phyloP scores from a whole-genome alignment of 371 early-diverging fungal genomes.

The Rhizopus sp. region DNA sequence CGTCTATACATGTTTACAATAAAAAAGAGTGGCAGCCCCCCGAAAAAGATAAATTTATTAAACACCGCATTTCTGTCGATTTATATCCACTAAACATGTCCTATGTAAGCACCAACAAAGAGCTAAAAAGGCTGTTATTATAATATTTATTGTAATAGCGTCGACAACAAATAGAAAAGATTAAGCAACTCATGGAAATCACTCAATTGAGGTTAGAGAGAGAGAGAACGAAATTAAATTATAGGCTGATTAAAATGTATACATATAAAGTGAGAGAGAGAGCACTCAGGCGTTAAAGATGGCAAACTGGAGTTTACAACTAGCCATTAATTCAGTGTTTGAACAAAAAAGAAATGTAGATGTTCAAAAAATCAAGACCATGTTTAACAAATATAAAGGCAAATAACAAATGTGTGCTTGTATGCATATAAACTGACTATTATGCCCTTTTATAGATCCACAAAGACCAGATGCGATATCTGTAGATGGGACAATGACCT shows the following conservation, averaged over 20 bases:
- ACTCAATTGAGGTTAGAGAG: conserved; percentile 43
- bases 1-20: conserved; percentile 23
- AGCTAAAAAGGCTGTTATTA: too few relatives aligned
- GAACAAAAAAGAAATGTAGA: conserved; percentile 18
- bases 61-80: conserved; percentile 9
- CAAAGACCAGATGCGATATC: conserved; percentile 68
- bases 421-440: neutral
- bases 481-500: conserved; percentile 75
- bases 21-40: conserved; percentile 4
- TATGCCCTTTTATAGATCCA: conserved; percentile 38
- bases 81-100: too few relatives aligned
- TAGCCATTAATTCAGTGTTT: conserved; percentile 67
- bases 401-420: conserved; percentile 2
- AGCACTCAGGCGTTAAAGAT: conserved; percentile 57
- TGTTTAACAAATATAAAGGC: conserved; percentile 78
- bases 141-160: too few relatives aligned
- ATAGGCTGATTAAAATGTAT: neutral
- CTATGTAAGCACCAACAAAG: too few relatives aligned
- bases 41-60: conserved; percentile 1
- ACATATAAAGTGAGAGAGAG: conserved; percentile 49
- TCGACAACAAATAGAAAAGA: conserved; percentile 41
- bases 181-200: conserved; percentile 52
- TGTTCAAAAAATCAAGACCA: conserved; percentile 35
- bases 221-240: neutral
- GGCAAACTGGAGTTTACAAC: conserved; percentile 66